A percentile compares a stretch with the other conserved stretches of the same genome.
Conservation (phyloP, 2,329 filamentous ascomycete genomes). For the Scedosporium aurantiacum region DNA sequence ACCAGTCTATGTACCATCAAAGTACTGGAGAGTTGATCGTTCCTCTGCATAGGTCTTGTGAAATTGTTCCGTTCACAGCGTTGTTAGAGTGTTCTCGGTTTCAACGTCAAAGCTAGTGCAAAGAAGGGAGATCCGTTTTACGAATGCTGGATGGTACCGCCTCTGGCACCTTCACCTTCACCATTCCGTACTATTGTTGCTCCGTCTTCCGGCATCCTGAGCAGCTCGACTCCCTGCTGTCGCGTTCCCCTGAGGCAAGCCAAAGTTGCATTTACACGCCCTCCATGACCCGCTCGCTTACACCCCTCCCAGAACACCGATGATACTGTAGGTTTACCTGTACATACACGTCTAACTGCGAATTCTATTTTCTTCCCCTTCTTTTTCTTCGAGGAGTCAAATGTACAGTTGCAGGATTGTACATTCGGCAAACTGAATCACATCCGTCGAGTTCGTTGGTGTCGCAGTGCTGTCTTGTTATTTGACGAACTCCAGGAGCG, state of each 20-base stretch:
- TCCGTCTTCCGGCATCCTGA: background rate
- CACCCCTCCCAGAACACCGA: background rate
- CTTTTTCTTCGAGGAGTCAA: background rate
- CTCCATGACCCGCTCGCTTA: background rate
- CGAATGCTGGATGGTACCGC: background rate
- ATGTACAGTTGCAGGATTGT: background rate
- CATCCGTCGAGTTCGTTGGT: background rate
- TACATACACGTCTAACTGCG: background rate
- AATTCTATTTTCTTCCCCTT: background rate
- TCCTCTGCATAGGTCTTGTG: background rate
- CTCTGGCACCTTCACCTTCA: background rate
- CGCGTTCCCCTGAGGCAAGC: background rate
- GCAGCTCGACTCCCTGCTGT: background rate
- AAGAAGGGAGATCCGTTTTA: constrained; percentile 5
- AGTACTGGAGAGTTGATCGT: background rate
- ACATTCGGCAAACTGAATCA: background rate
- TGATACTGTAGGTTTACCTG: background rate
- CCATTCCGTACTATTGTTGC: background rate
- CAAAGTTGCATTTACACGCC: background rate
- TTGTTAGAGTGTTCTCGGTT: background rate
- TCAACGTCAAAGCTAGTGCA: background rate
- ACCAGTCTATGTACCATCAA: background rate
- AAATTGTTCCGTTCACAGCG: background rate
- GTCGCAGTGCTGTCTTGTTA: background rate
- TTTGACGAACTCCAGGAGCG: background rate